These are phyloP conservation scores for Populus euphratica DNA, from an alignment of 345 rosid species.

Conservation along the genomic window DNA sequence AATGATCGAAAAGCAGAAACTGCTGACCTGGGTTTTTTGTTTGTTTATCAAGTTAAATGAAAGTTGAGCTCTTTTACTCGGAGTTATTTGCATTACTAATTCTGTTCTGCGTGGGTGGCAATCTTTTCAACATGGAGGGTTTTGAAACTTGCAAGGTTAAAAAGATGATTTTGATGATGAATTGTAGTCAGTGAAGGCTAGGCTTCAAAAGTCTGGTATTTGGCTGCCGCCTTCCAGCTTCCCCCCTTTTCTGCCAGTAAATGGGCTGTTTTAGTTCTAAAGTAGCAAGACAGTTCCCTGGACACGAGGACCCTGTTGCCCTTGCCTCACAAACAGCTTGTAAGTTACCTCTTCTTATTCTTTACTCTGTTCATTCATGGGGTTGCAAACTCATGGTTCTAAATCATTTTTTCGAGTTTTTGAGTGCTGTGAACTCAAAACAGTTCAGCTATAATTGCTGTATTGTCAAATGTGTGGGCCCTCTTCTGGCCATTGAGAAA, in stretches of 20 bases:
- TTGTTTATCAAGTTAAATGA: background rate
- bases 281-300: constrained; percentile 61
- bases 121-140: constrained; percentile 1
- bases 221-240: background rate
- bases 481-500: background rate
- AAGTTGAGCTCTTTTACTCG: background rate
- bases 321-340: constrained; percentile 96
- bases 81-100: background rate
- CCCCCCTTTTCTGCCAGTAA: constrained; percentile 32
- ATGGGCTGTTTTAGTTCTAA: constrained; percentile 97
- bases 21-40: background rate
- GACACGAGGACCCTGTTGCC: constrained; percentile 77
- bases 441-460: background rate
- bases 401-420: background rate
- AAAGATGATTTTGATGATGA: constrained; percentile 22
- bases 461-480: background rate
- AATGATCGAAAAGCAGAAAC: background rate
- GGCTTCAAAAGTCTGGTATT: constrained; percentile 12
- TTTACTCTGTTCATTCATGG: background rate
- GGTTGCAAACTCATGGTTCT: background rate
- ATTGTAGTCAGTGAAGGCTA: constrained; percentile 17
- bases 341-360: constrained; percentile 31
- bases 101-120: background rate
- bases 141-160: constrained; percentile 21
- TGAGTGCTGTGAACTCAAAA: background rate